phyloP scores from a whole-genome alignment of 768 basidiomycete species.

The Psilocybe cyanescens region DNA sequence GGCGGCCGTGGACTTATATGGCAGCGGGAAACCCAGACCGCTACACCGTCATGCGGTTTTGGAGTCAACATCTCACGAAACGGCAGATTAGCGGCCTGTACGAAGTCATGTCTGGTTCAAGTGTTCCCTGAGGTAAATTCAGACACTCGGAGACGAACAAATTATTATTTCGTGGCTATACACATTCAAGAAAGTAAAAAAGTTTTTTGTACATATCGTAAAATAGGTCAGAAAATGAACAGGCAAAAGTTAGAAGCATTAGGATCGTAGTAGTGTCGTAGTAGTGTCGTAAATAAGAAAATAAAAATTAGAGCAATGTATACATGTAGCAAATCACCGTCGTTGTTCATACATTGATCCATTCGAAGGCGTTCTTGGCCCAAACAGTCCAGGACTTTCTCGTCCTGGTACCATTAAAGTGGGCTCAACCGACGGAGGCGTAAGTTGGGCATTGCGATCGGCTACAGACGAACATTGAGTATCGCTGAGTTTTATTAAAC shows the following conservation, averaged over 20 bases:
- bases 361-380: slow-evolving; percentile 44
- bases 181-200: neutral
- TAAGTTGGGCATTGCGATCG: slow-evolving; percentile 54
- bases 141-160: neutral
- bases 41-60: slow-evolving; percentile 88
- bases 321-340: neutral
- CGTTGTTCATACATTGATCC: slow-evolving; percentile 22
- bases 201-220: neutral
- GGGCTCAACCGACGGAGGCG: slow-evolving; percentile 63
- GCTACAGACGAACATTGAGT: slow-evolving; percentile 43
- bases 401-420: slow-evolving; percentile 63
- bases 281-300: slow-evolving; percentile 5
- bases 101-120: slow-evolving; percentile 62
- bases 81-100: slow-evolving; percentile 66
- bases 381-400: slow-evolving; percentile 73
- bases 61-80: slow-evolving; percentile 68
- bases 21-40: too few species aligned
- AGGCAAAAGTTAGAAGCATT: neutral
- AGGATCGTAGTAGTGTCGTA: neutral
- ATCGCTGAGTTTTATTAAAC: slow-evolving; percentile 5
- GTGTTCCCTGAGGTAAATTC: neutral
- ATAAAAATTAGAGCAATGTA: neutral
- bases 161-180: neutral
- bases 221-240: neutral
- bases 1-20: too few species aligned